phyloP scores from a whole-genome alignment of 352 stramenopile species.

The Phytophthora ramorum region DNA sequence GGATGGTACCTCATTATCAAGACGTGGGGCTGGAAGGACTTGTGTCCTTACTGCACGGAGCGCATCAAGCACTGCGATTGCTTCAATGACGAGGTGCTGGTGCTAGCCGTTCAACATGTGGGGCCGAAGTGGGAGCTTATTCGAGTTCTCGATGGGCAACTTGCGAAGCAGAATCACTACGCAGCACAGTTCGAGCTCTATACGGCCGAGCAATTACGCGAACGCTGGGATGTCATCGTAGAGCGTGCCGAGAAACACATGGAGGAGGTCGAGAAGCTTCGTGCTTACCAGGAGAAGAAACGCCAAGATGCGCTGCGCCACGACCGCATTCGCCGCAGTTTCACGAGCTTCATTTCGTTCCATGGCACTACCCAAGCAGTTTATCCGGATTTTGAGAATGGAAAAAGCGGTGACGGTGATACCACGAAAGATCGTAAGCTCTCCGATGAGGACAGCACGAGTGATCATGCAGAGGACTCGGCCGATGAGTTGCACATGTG shows the following conservation, averaged over 20 bases:
- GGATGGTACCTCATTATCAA: slow-evolving; percentile 67
- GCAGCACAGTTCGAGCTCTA: slow-evolving; percentile 67
- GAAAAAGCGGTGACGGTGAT: slow-evolving; percentile 6
- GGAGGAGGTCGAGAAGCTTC: slow-evolving; percentile 68
- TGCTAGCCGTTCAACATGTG: slow-evolving; percentile 61
- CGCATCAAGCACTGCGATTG: slow-evolving; percentile 72
- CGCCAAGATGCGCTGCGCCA: slow-evolving; percentile 37
- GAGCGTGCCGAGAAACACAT: slow-evolving; percentile 60
- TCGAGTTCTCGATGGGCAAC: slow-evolving; percentile 48
- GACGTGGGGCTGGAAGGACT: slow-evolving; percentile 65
- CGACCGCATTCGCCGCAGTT: slow-evolving; percentile 42
- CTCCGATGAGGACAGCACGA: slow-evolving; percentile 1
- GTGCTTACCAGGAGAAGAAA: slow-evolving; percentile 63
- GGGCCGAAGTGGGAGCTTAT: slow-evolving; percentile 79
- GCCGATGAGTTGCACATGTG: slow-evolving; percentile 30
- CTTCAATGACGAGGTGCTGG: slow-evolving; percentile 74
- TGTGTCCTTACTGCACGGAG: slow-evolving; percentile 76
- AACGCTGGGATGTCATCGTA: slow-evolving; percentile 70
- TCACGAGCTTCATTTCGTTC: slow-evolving; percentile 40
- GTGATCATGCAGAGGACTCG: background rate
- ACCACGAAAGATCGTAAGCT: background rate
- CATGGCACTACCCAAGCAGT: slow-evolving; percentile 16
- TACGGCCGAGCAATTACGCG: slow-evolving; percentile 58
- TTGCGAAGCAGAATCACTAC: slow-evolving; percentile 54
- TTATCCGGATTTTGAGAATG: slow-evolving; percentile 5